Evolutionary conservation across 2,329 filamentous ascomycete species (phyloP), one percentile per base, ranked within the genome.

Genomic region (Venturia nashicola): DNA sequence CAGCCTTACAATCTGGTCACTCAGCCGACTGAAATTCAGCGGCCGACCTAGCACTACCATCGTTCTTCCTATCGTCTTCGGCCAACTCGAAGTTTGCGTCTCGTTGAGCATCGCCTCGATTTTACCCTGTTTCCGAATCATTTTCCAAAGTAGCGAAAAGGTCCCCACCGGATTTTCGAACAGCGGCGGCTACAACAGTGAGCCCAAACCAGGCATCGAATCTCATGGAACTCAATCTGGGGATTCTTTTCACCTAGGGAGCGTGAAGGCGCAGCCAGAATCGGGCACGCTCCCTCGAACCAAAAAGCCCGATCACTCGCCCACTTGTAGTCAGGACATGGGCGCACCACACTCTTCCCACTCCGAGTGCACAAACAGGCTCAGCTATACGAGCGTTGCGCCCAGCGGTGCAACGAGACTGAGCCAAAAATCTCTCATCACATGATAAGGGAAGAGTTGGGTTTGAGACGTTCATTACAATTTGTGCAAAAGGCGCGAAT

Each of bases 91-190:
- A 20, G 16, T 65, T 7, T 43, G 57, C 34, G 32, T 61, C 18
- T 65, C 59, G 5, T 18, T 65, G 12, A 20, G 23, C 59, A 65
- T 62, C 39, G 55, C 54, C 32, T 36, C 63, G 12, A 34, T 65
- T 34, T 18, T 65, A 23, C 63, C 63, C 20, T 65, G 59, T 57
- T 61, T 65, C 36, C 63, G 63, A 3, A 42, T 65, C 5, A 40
- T 65, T 18, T 65, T 65, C 59, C 63, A 62, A 43, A 55, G 59
- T 43, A 55, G 23, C 59, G 63, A 62, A 34, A 48, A 40, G 14
- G 39, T 48, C 11, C 43, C 55, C 23, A 39, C 34, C 20, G 51
- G 48, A n/a, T 36, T 62, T 1, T 34, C 46, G 5, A 59, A 2
- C 16, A 46, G n/a, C 54, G 18, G 20, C 34, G 18, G 20, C 34